Conservation (phyloP, 2,329 filamentous ascomycete species). For the Ceratocystis alfenasii region DNA sequence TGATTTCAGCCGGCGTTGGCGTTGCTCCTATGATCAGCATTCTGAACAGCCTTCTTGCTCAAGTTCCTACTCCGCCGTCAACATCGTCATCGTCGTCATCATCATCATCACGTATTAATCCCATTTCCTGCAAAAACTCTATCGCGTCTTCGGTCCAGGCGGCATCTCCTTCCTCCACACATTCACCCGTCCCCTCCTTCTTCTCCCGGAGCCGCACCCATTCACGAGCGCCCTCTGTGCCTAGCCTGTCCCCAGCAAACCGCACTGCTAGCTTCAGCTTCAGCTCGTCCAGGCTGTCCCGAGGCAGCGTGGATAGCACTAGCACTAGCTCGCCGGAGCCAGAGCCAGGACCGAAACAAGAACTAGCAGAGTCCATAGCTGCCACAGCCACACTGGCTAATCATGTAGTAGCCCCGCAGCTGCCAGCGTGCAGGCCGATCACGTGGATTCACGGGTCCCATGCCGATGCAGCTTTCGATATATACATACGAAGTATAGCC, state of each 20-base stretch:
- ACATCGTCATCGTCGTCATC: constrained; percentile 3
- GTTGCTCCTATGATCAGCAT: constrained; percentile 56
- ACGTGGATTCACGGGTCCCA: constrained; percentile 48
- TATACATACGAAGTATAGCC: constrained; percentile 36
- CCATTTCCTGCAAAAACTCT: background rate
- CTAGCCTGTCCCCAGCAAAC: background rate
- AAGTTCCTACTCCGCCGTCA: constrained; percentile 6
- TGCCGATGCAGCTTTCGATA: constrained; percentile 43
- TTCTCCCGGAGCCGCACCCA: background rate
- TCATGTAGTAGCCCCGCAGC: constrained; percentile 23
- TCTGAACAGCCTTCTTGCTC: constrained; percentile 40
- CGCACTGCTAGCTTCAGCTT: background rate
- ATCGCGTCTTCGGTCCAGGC: background rate
- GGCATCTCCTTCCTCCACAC: background rate
- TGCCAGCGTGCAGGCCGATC: constrained; percentile 34
- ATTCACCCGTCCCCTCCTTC: background rate
- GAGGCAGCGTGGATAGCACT: background rate
- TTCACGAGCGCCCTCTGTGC: background rate
- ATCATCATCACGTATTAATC: background rate
- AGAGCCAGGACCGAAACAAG: background rate
- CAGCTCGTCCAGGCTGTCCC: background rate
- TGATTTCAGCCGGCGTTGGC: constrained; percentile 58
- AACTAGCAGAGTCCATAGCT: background rate
- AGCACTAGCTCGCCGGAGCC: background rate
- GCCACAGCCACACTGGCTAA: no score